Evolutionary conservation across 2,329 filamentous ascomycete genomes (phyloP).

Genomic region (Chrysoporthe cubensis): DNA sequence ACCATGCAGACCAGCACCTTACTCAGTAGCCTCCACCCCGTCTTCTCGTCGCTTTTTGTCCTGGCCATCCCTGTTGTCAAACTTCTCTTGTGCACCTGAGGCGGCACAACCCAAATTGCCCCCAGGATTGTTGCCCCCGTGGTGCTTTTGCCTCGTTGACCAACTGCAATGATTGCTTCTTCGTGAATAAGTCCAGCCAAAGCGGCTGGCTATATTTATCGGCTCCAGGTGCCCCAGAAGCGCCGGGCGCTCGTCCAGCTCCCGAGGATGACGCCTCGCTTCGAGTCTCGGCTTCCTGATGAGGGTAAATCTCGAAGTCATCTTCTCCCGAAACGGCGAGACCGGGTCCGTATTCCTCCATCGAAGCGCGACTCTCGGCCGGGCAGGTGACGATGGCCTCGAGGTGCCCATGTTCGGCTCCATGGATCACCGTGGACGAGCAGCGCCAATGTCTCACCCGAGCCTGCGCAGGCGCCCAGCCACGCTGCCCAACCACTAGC

Average conservation of each 20-base stretch:
- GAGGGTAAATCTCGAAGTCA: neutral
- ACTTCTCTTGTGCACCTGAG: neutral
- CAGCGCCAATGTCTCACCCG: no score
- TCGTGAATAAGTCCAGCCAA: neutral
- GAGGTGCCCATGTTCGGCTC: neutral
- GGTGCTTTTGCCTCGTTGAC: neutral
- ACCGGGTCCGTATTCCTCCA: neutral
- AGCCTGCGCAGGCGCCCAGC: neutral
- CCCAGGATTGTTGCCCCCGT: neutral
- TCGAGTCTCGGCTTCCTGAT: neutral
- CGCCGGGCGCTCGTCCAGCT: neutral
- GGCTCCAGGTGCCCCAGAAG: neutral
- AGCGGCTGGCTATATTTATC: neutral
- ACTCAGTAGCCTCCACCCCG: neutral
- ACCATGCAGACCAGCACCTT: no score
- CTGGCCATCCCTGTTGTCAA: neutral
- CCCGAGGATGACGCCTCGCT: neutral
- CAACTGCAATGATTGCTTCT: neutral
- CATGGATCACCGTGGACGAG: no score
- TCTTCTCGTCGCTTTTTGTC: neutral
- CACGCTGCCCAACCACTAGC: neutral
- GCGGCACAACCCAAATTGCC: neutral
- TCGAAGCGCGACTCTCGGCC: constrained; percentile 8
- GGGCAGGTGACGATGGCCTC: neutral
- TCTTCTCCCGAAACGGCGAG: neutral